phyloP scores from a whole-genome alignment of 495 filamentous ascomycete species.

The Annulohypoxylon nitens region DNA sequence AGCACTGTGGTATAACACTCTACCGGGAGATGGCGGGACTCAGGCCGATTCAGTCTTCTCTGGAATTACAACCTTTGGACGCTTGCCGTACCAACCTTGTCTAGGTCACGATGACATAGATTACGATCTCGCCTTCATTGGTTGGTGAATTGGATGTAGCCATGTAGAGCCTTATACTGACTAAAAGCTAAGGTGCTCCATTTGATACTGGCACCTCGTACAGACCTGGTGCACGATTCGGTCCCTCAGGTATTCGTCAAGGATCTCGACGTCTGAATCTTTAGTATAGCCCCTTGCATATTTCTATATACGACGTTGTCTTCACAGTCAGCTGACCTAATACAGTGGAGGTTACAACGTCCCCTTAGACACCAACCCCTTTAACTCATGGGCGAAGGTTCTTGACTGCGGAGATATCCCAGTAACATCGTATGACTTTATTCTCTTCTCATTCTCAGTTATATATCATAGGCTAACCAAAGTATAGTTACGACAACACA shows the following conservation, averaged over 20 bases:
- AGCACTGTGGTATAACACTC: conserved; percentile 63
- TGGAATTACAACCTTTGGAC: conserved; percentile 88
- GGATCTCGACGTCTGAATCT: conserved; percentile 81
- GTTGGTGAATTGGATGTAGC: conserved; percentile 67
- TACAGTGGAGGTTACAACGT: conserved; percentile 80
- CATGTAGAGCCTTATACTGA: conserved; percentile 20
- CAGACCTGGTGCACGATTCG: conserved; percentile 79
- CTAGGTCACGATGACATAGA: conserved; percentile 72
- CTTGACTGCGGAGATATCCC: conserved; percentile 90
- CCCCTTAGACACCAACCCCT: conserved; percentile 83
- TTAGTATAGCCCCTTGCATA: conserved; percentile 53
- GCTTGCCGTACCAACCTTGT: conserved; percentile 80
- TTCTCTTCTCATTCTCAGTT: background rate
- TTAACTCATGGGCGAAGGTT: conserved; percentile 79
- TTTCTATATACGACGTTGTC: background rate
- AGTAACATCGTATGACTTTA: conserved; percentile 70
- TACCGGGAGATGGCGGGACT: conserved; percentile 70
- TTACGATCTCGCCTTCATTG: conserved; percentile 88
- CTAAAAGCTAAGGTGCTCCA: conserved; percentile 51
- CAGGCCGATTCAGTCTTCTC: conserved; percentile 75
- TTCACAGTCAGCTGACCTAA: conserved; percentile 1
- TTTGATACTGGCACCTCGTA: conserved; percentile 59
- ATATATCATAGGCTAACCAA: conserved; percentile 1
- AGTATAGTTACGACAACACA: conserved; percentile 74
- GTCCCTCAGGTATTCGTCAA: conserved; percentile 86